phyloP scores from a whole-genome alignment of 108 stramenopile genomes.

The Cylindrotheca fusiformis region DNA sequence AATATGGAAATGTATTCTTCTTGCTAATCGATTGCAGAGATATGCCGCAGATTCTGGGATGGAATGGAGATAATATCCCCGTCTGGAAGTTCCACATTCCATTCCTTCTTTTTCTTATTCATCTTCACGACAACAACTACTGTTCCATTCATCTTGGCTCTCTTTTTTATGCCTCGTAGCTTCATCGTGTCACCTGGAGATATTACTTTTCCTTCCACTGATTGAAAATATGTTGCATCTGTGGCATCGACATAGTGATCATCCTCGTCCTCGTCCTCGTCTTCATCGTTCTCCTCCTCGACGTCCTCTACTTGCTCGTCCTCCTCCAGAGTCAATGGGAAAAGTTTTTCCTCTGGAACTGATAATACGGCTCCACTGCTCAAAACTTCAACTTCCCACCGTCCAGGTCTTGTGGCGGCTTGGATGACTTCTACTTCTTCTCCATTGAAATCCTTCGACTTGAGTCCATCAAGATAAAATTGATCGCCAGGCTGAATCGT shows the following conservation, averaged over 20 bases:
- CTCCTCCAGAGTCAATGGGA: not conserved
- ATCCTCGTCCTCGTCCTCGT: not conserved
- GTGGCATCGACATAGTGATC: not conserved
- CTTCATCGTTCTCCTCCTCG: not conserved
- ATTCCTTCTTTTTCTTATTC: not conserved
- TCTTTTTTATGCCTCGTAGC: not conserved
- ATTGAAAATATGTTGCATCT: not conserved
- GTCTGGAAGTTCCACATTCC: not conserved
- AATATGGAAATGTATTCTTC: too few species aligned
- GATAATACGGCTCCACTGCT: constrained; percentile 8
- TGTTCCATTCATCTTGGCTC: not conserved
- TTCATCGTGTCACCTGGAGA: constrained; percentile 9
- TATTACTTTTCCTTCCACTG: not conserved
- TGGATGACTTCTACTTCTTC: constrained; percentile 4
- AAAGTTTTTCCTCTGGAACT: constrained; percentile 8
- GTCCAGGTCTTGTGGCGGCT: not conserved
- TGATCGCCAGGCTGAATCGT: constrained; percentile 2
- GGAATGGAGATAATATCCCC: not conserved
- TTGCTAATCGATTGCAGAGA: too few species aligned
- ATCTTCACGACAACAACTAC: not conserved
- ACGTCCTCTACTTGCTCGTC: not conserved
- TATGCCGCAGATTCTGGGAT: not conserved
- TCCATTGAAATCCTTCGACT: constrained; percentile 14
- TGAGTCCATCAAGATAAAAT: constrained; percentile 3
- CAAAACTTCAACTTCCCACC: constrained; percentile 17